Conservation (phyloP, 1,284 basidiomycete species). For the Cutaneotrichosporon sp. region DNA sequence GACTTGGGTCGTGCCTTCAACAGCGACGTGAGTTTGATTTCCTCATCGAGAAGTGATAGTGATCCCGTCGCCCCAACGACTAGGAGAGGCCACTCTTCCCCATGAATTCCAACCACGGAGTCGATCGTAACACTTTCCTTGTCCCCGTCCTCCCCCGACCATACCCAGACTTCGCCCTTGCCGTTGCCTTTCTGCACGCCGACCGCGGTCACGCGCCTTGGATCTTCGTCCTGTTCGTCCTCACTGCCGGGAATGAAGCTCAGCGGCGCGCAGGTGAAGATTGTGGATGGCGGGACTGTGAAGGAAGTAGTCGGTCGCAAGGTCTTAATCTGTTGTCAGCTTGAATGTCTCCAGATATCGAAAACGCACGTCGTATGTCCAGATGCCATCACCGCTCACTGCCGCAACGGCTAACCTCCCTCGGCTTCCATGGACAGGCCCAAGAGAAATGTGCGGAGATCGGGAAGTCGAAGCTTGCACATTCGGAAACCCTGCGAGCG, state of each 20-base stretch:
- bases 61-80: constrained; percentile 8
- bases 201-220: constrained; percentile 30
- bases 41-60: constrained; percentile 6
- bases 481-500: constrained; percentile 38
- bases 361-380: constrained; percentile 49
- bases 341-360: too few relatives aligned
- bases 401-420: constrained; percentile 39
- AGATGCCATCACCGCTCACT: constrained; percentile 47
- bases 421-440: constrained; percentile 35
- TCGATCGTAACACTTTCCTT: constrained; percentile 16
- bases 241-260: constrained; percentile 25
- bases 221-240: constrained; percentile 5
- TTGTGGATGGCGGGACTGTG: constrained; percentile 44
- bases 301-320: constrained; percentile 43
- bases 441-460: constrained; percentile 34
- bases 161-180: constrained; percentile 35
- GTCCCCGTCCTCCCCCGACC: constrained; percentile 39
- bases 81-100: constrained; percentile 14
- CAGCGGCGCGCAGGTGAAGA: constrained; percentile 38
- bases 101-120: constrained; percentile 13
- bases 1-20: constrained; percentile 5
- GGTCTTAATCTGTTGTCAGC: constrained; percentile 35
- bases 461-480: constrained; percentile 40
- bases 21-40: constrained; percentile 3
- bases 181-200: constrained; percentile 29